Evolutionary conservation across 2,329 filamentous ascomycete species (phyloP).

Genomic region (Ophiocordyceps camponoti-rufipedis): DNA sequence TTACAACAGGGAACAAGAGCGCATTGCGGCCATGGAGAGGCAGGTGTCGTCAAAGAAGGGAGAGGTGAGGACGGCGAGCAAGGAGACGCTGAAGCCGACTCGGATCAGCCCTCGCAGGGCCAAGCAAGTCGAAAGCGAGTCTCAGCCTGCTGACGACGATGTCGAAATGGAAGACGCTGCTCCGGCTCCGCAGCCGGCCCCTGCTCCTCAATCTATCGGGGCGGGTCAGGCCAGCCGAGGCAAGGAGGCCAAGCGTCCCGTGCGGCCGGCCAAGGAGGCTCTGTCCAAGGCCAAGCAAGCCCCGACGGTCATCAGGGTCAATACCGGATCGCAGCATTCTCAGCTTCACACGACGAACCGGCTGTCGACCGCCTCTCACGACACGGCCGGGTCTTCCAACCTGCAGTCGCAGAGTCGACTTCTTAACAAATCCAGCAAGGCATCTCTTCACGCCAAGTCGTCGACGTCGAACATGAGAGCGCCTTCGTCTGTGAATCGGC

Average conservation of each 20-base stretch:
- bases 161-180: constrained; percentile 39
- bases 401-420: constrained; percentile 23
- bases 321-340: constrained; percentile 42
- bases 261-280: constrained; percentile 43
- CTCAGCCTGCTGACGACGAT: constrained; percentile 21
- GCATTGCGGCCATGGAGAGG: constrained; percentile 32
- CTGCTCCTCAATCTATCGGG: constrained; percentile 32
- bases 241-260: constrained; percentile 37
- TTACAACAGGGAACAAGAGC: constrained; percentile 39
- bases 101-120: constrained; percentile 34
- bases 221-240: constrained; percentile 28
- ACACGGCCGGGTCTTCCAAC: constrained; percentile 12
- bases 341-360: constrained; percentile 41
- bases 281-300: constrained; percentile 42
- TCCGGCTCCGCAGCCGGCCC: constrained; percentile 38
- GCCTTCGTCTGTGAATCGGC: constrained; percentile 40
- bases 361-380: constrained; percentile 39
- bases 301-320: constrained; percentile 53
- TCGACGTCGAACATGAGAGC: constrained; percentile 42
- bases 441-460: constrained; percentile 40
- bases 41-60: constrained; percentile 34
- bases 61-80: constrained; percentile 22
- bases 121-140: constrained; percentile 13
- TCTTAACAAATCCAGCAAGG: constrained; percentile 49
- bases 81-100: constrained; percentile 24